Base-by-base conservation (phyloP, 192 early-diverging fungal genomes). In the Linnemannia elongata region DNA sequence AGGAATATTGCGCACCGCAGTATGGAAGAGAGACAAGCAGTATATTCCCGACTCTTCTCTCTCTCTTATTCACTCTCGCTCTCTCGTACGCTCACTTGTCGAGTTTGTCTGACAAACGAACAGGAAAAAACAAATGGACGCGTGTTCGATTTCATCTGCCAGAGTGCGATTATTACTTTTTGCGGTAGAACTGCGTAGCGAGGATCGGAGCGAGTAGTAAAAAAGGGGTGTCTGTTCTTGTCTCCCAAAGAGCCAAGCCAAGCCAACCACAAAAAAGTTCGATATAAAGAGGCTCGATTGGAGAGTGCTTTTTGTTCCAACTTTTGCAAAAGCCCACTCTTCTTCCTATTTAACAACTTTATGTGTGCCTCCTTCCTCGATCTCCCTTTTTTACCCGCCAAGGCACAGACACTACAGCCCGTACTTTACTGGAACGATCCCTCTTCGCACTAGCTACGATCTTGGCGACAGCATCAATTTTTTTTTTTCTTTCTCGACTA, bases 301-400 rank as follows among this genome's bases (percentile, higher is more conserved):
- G 57, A 63, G n/a, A 30, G n/a, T 7, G 55, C 6, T 12, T 63
- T 4, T 63, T 63, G 6, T n/a, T 60, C 2, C 27, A 15, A 15
- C 49, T 12, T 63, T 63, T 30, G 57, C 57, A 63, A 66, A 66
- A 66, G 60, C 60, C 60, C 60, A 66, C 27, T 66, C 60, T 66
- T 66, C 60, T 66, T 66, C 10, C 30, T 4, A 15, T 66, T 63
- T 33, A n/a, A 63, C n/a, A 49, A 15, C 5, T 63, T 33, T 66
- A 15, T 66, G 1, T 27, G n/a, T 33, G 33, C 35, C 30, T 66
- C 27, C 30, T 10, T 66, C 30, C 44, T 45, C 13, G 33, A 15
- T 66, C 27, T 66, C 60, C 2, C n/a, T n/a, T 60, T 27, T 30
- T 33, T 66, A 33, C 60, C 30, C 15, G 30, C 60, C 60, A 66